A percentile compares a stretch with the other conserved stretches of the same genome.
These are phyloP conservation scores for Penstemon barbatus DNA, from an alignment of 257 asterid species.

Conservation along the genomic window DNA sequence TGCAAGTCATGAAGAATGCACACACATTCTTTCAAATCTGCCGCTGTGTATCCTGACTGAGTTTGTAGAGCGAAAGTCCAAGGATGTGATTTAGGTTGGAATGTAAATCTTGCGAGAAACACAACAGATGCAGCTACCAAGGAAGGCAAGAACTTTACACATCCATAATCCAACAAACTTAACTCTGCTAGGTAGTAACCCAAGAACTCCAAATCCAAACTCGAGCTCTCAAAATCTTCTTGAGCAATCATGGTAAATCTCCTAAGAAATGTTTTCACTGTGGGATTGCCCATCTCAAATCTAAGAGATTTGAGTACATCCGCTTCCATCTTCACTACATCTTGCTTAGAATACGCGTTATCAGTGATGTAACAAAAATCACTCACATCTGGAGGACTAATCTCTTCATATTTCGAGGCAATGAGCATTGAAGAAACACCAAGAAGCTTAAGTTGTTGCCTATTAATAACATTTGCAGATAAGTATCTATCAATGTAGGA, in stretches of 20 bases:
- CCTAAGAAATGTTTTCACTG: slow-evolving; percentile 76
- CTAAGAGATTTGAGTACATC: slow-evolving; percentile 70
- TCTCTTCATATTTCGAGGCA: slow-evolving; percentile 98
- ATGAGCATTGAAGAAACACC: slow-evolving; percentile 98
- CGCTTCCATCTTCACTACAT: slow-evolving; percentile 86
- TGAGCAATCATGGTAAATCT: slow-evolving; percentile 52
- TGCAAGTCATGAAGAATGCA: slow-evolving; percentile 66
- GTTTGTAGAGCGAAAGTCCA: slow-evolving; percentile 50
- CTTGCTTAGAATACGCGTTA: slow-evolving; percentile 55
- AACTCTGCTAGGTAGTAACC: slow-evolving; percentile 82
- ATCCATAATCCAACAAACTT: slow-evolving; percentile 69
- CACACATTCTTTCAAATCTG: slow-evolving; percentile 71
- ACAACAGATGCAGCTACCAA: slow-evolving; percentile 75
- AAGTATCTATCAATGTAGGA: slow-evolving; percentile 69
- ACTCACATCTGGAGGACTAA: slow-evolving; percentile 75
- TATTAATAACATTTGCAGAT: slow-evolving; percentile 42
- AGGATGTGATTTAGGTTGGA: slow-evolving; percentile 58
- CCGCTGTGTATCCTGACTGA: slow-evolving; percentile 66
- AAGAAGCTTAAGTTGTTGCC: slow-evolving; percentile 82
- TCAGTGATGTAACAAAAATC: slow-evolving; percentile 81
- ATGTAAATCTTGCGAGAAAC: slow-evolving; percentile 71
- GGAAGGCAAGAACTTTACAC: slow-evolving; percentile 80
- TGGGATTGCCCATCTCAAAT: slow-evolving; percentile 88
- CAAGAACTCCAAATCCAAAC: slow-evolving; percentile 70
- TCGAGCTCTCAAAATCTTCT: slow-evolving; percentile 49